A percentile compares a stretch with the other conserved stretches of the same genome.
phyloP scores from a whole-genome alignment of 257 asterid species.

The Solanum ossicruentum region DNA sequence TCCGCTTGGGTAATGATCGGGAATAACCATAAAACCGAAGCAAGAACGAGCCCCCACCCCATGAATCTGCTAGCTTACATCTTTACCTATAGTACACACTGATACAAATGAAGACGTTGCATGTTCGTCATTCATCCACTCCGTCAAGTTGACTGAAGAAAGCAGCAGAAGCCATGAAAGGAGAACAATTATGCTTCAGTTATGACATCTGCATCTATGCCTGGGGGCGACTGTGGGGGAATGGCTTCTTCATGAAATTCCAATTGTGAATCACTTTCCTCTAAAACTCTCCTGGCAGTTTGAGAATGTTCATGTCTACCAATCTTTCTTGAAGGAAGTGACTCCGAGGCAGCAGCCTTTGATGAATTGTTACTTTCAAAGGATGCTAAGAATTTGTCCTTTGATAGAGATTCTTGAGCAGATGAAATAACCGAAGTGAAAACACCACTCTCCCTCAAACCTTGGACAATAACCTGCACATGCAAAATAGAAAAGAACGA shows the following conservation, averaged over 20 bases:
- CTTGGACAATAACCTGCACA: slow-evolving; percentile 74
- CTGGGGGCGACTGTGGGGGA: slow-evolving; percentile 80
- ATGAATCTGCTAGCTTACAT: slow-evolving; percentile 41
- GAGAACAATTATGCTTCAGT: slow-evolving; percentile 39
- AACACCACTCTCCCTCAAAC: slow-evolving; percentile 74
- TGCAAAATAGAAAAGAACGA: background rate
- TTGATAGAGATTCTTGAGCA: slow-evolving; percentile 37
- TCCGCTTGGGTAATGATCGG: slow-evolving; percentile 99
- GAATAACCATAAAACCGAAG: slow-evolving; percentile 40
- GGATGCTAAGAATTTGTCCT: slow-evolving; percentile 60
- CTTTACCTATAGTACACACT: slow-evolving; percentile 24
- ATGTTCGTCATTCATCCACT: background rate
- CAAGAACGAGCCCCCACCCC: slow-evolving; percentile 10
- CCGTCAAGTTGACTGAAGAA: slow-evolving; percentile 25
- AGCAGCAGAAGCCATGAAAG: slow-evolving; percentile 43
- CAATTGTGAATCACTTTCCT: background rate
- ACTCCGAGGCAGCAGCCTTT: slow-evolving; percentile 23
- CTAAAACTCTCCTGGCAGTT: slow-evolving; percentile 45
- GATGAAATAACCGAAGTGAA: slow-evolving; percentile 56
- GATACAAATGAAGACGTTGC: background rate
- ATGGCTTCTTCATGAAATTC: slow-evolving; percentile 44
- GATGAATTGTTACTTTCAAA: slow-evolving; percentile 53
- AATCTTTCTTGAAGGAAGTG: slow-evolving; percentile 56
- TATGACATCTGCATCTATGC: slow-evolving; percentile 28
- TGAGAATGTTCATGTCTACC: slow-evolving; percentile 33